Conservation (phyloP, 2,329 filamentous ascomycete genomes). For the Metarhizium anisopliae region DNA sequence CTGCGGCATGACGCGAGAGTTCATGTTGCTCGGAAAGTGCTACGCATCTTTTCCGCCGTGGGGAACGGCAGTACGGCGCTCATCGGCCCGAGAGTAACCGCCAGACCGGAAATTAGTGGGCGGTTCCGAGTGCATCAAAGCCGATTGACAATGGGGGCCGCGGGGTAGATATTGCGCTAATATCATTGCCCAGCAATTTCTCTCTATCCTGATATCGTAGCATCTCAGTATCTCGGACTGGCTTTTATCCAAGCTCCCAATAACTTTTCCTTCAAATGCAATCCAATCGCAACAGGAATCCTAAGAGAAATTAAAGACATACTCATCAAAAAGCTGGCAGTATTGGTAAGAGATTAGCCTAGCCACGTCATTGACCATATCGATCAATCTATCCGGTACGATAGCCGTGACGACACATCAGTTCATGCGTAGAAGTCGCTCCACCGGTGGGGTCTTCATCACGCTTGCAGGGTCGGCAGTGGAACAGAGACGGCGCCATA, state of each 20-base stretch:
- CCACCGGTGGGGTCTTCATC: not conserved
- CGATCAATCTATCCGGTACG: not conserved
- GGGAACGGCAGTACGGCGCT: not conserved
- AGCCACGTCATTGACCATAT: not conserved
- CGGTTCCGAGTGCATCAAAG: not conserved
- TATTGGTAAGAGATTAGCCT: not conserved
- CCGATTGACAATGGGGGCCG: not conserved
- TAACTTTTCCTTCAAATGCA: too few species aligned
- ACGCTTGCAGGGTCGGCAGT: not conserved
- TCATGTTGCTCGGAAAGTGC: not conserved
- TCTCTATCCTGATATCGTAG: not conserved
- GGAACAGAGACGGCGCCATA: not conserved
- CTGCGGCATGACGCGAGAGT: not conserved
- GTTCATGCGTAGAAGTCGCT: not conserved
- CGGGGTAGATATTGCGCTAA: not conserved
- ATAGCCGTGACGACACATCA: not conserved
- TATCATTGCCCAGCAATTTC: not conserved
- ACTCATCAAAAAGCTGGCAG: too few species aligned
- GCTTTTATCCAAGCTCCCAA: too few species aligned
- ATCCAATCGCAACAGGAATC: too few species aligned
- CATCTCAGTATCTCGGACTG: not conserved
- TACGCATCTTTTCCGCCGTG: conserved; percentile 6
- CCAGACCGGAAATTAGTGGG: not conserved
- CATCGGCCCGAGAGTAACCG: conserved; percentile 7
- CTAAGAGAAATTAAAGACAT: too few species aligned